A percentile compares a stretch with the other conserved stretches of the same genome.
These are phyloP conservation scores for Penicillium sp. DNA, from an alignment of 2,329 filamentous ascomycete species.

Conservation along the genomic window DNA sequence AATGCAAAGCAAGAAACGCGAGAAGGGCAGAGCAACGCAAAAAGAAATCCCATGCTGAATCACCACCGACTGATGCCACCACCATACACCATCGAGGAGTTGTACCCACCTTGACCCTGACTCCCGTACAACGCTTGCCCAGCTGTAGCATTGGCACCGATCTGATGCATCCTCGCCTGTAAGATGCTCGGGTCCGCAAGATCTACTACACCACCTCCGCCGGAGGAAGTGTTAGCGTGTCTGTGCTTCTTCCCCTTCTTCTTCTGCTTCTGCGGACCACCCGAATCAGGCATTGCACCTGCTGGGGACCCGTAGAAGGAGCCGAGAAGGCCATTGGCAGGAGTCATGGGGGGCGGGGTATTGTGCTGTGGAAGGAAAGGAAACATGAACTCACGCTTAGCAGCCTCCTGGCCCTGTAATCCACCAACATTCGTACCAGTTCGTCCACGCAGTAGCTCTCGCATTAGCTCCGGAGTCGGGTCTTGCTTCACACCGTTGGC, in stretches of 20 bases:
- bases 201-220: slow-evolving; percentile 99
- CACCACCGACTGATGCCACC: slow-evolving; percentile 67
- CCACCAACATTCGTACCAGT: slow-evolving; percentile 57
- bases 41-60: slow-evolving; percentile 17
- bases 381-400: slow-evolving; percentile 98
- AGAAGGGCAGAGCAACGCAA: slow-evolving; percentile 19
- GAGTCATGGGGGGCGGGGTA: slow-evolving; percentile 82
- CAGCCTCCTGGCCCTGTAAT: slow-evolving; percentile 72
- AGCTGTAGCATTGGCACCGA: slow-evolving; percentile 66
- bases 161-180: slow-evolving; percentile 94
- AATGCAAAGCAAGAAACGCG: slow-evolving; percentile 23
- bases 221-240: slow-evolving; percentile 99
- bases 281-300: slow-evolving; percentile 84
- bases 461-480: slow-evolving; percentile 68
- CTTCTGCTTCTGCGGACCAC: slow-evolving; percentile 82
- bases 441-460: slow-evolving; percentile 72
- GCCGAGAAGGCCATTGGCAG: slow-evolving; percentile 84
- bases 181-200: slow-evolving; percentile 99
- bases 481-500: slow-evolving; percentile 65
- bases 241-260: slow-evolving; percentile 99
- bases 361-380: slow-evolving; percentile 87
- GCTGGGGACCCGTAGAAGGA: slow-evolving; percentile 85
- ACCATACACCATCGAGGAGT: slow-evolving; percentile 73
- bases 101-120: slow-evolving; percentile 91
- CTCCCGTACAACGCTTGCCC: slow-evolving; percentile 87